Evolutionary conservation across 352 stramenopile genomes (phyloP), one percentile per base, ranked within the genome.

Genomic region (Stephanocyclus meneghinianus): DNA sequence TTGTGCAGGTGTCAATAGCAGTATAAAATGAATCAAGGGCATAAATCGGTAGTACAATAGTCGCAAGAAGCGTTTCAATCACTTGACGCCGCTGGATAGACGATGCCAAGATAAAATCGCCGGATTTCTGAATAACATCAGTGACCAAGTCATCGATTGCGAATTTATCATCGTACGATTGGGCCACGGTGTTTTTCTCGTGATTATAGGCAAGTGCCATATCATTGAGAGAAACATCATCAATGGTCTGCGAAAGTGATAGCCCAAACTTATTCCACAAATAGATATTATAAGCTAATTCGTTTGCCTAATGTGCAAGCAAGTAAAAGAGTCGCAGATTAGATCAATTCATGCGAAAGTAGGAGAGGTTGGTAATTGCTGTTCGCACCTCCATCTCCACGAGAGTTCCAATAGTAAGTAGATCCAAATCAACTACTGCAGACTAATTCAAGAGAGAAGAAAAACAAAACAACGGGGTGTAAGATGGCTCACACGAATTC

Each of bases 401-500:
- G 0, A 87, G 64, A 6, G 64, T 75, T 0, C 69, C 76, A 62
- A 87, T 83, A 10, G 73, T 78, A n/a, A 78, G 72, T 13, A 85
- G 53, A 63, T 87, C 81, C 48, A 87, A 70, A 74, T 87, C 81
- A 30, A 84, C 61, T 13, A 72, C 47, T 44, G 64, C 64, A 50
- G 64, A 63, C 64, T 72, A 63, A 18, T 42, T 21, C 18, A 13
- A 47, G 29, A 45, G n/a, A 42, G 10, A 13, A 44, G 61, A 8
- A 61, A 11, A 48, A 50, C 21, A 72, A 72, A 61, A n/a, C 45
- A 6, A 13, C 13, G 0, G 29, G 29, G 37, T 18, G 35, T 15
- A 66, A 66, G 51, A 30, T 1, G 16, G 13, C 8, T n/a, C 8
- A 66, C 3, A 7, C 42, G 32, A 21, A 32, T 47, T 16, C 7